A percentile compares a stretch with the other conserved stretches of the same genome.
Conservation (phyloP, 2,329 filamentous ascomycete species). For the Arthroderma sp. region DNA sequence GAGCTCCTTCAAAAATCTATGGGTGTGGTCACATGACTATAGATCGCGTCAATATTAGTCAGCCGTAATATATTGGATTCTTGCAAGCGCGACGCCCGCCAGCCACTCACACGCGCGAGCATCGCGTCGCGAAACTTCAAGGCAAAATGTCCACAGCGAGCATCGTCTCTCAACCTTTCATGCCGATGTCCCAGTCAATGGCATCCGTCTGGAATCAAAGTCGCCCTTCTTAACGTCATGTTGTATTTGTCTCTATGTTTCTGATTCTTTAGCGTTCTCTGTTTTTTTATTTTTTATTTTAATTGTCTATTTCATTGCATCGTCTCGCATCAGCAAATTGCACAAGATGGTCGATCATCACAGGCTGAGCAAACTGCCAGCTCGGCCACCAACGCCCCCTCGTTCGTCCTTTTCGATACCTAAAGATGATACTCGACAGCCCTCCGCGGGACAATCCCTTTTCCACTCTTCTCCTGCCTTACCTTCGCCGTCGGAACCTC, state of each 20-base stretch:
- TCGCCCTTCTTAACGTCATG: background rate
- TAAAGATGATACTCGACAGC: no score
- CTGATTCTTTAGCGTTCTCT: constrained; percentile 1
- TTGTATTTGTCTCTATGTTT: background rate
- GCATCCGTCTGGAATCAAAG: background rate
- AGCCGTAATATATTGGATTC: no score
- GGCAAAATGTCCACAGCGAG: no score
- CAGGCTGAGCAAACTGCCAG: constrained; percentile 29
- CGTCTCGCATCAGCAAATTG: background rate
- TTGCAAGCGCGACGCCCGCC: no score
- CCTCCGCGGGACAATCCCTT: background rate
- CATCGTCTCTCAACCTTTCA: no score
- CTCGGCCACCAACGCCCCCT: constrained; percentile 45
- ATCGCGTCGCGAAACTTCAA: no score
- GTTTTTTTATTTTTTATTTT: background rate
- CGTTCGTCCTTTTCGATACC: constrained; percentile 16
- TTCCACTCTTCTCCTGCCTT: constrained; percentile 22
- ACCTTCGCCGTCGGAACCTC: constrained; percentile 14
- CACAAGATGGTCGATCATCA: constrained; percentile 31
- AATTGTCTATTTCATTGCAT: constrained; percentile 1
- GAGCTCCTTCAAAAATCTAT: no score
- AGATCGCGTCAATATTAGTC: no score
- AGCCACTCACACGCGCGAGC: no score
- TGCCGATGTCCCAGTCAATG: no score
- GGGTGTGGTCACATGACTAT: no score